Base-by-base conservation (phyloP, 2,329 filamentous ascomycete species). In the Paracoccidioides brasiliensis region DNA sequence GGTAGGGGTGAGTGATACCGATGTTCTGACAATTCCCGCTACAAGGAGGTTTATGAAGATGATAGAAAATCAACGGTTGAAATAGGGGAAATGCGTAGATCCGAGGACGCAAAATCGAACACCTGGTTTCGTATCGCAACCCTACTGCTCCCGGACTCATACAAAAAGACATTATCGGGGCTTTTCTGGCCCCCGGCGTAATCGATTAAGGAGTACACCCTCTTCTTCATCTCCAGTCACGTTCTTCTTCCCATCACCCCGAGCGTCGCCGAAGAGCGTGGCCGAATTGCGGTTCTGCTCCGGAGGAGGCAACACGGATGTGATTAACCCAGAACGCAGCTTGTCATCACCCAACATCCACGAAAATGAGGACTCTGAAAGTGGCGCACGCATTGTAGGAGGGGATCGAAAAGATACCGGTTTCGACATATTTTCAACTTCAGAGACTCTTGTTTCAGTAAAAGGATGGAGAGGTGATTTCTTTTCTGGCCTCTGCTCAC, bases 341-440 rank as follows among this genome's bases (percentile, higher is more conserved):
- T 70, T 67, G 56, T 68, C 67, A 48, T 74, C 71, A 40, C 74
- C 75, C 41, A 77, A 67, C 73, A 77, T 77, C 72, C 75, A 77
- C 10, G 75, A 76, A 56, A 76, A 77, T 30, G 73, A 73, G 15
- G 75, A 72, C 52, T 76, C 68, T 40, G 71, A 68, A 51, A 77
- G 60, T 41, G 74, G 71, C 51, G 73, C 69, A 43, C 74, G 72
- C 8, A 64, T 56, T 44, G 53, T 54, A 48, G 64, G 60, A 46
- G 52, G 54, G 46, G 64, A 60, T 48, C 64, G 65, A 38, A 59
- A 53, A 30, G 65, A 59, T 55, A 61, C 63, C 41, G 62, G 57
- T 30, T 62, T 64, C 14, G 58, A 52, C 35, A 54, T 33, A 43
- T 60, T 54, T 43, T 50, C 33, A 50, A 53, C 12, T 12, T 52